Base-by-base conservation (phyloP, 2,329 filamentous ascomycete genomes). In the Aspergillus phoenicis region DNA sequence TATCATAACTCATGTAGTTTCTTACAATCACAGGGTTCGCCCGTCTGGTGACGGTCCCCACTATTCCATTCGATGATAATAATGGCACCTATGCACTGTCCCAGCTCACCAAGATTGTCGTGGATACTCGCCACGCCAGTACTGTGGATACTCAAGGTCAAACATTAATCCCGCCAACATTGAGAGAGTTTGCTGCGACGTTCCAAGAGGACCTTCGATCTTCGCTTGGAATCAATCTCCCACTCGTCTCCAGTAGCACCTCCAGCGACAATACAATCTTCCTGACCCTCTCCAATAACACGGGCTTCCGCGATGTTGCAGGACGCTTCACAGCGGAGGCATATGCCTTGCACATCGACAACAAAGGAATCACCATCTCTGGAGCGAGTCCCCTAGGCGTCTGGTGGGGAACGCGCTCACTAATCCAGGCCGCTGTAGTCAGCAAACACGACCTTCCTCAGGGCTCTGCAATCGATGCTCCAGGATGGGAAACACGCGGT, bases 321-420 rank as follows among this genome's bases (percentile, higher is more conserved):
- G 82, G 82, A 0, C 72, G 80, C 7, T 68, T 66, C 39, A 84
- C 82, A 0, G 77, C 80, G 0, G 83, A 86, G 66, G 82, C 78
- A 7, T 84, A 86, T 68, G 72, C 73, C 3, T 71, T 86, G 10
- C 72, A 75, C 10, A 72, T 84, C 3, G 74, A 73, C 15, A 58
- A 67, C 5, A 66, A 73, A 10, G 77, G 79, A 3, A 72, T 85
- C 38, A 73, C 72, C 22, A 80, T 86, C 61, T 75, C 75, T 4
- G 83, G 83, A 3, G 81, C 83, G 8, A 83, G 81, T 65, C 79
- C 83, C 0, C 72, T 85, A 1, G 83, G 83, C 5, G 78, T 75
- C 7, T 85, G 82, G 81, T 85, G 84, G 84, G 83, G 78, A 39
- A 85, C 83, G 0, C 75, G 83, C 36, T 80, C 83, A 2, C 62